Base-by-base conservation (phyloP, 805 yeast genomes). In the Teunomyces stri region DNA sequence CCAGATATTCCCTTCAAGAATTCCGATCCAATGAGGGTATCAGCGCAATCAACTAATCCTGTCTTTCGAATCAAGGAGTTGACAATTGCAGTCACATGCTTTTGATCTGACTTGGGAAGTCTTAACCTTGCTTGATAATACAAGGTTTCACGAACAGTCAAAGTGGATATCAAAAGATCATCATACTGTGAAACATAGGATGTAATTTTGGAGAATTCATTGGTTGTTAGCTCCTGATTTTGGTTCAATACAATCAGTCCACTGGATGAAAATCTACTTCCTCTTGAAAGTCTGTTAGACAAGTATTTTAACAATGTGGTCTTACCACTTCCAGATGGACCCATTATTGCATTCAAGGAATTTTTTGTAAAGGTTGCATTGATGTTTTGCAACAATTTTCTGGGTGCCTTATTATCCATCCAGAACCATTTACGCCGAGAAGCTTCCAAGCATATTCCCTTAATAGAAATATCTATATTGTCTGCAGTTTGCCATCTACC, bases 301-400 rank as follows among this genome's bases (percentile, higher is more conserved):
- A 72, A 51, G 43, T 58, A 62, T 45, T 70, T 70, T 34, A 72
- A 56, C 12, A 72, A 53, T 0, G 76, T 72, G 1, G 76, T 71
- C 42, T 72, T 72, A 6, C 76, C 78, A 50, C 75, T 66, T 13
- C 76, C 78, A n/a, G 74, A 68, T 1, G 76, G 76, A 5, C 78
- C 76, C 76, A 72, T 71, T 5, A 72, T 70, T 5, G 65, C 76
- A 54, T 72, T 72, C 10, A 72, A 66, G 4, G 60, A 57, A 36
- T 62, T 62, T 3, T 69, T 62, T 6, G 48, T 37, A 50, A 72
- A 72, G 20, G 52, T 47, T 2, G 74, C 72, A 22, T 57, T 51
- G 13, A 72, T 54, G 31, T 58, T 47, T 42, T 69, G 51, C 35
- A 72, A 56, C 25, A 55, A 44, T n/a, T 43, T 42, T 38, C 64